A percentile compares a stretch with the other conserved stretches of the same genome.
These are phyloP conservation scores for Myriosclerotinia curreyana DNA, from an alignment of 2,329 filamentous ascomycete species.

Conservation along the genomic window DNA sequence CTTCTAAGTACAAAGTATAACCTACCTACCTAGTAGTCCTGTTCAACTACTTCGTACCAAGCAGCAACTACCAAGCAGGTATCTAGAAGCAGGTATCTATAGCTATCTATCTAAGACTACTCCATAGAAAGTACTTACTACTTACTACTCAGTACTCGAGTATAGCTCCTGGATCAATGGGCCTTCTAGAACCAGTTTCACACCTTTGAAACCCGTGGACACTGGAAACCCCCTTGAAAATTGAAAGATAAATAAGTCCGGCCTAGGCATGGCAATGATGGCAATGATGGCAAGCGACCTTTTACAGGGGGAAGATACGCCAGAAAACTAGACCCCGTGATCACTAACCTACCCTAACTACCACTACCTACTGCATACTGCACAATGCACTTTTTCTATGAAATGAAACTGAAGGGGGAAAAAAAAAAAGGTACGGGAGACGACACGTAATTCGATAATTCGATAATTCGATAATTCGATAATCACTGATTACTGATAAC, in stretches of 20 bases:
- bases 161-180: no score
- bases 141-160: no score
- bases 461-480: constrained; percentile 14
- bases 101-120: no score
- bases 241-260: neutral
- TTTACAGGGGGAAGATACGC: neutral
- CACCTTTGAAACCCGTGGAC: neutral
- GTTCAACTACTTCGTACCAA: no score
- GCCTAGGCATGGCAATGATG: constrained; percentile 5
- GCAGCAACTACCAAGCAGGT: no score
- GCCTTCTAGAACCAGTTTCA: no score
- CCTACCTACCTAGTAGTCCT: no score
- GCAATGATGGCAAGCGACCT: no score
- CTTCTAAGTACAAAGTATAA: no score
- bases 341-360: neutral
- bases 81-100: no score
- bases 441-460: constrained; percentile 17
- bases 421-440: neutral
- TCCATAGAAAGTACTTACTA: no score
- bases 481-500: no score
- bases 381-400: neutral
- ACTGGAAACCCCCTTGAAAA: neutral
- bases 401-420: constrained; percentile 2
- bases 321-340: constrained; percentile 4
- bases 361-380: neutral